phyloP scores from a whole-genome alignment of 345 rosid genomes.

The Populus davidiana region DNA sequence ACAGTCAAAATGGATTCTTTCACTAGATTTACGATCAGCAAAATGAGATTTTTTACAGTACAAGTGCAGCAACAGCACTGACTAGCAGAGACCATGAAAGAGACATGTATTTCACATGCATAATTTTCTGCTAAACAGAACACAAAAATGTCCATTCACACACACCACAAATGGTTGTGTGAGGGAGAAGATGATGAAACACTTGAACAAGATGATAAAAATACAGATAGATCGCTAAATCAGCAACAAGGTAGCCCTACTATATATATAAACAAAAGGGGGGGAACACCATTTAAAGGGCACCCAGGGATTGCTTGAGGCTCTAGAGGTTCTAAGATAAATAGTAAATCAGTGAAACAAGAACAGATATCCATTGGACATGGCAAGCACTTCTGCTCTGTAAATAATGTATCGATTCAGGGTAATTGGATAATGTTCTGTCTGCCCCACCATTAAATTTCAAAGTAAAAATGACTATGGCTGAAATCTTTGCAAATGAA shows the following conservation, averaged over 20 bases:
- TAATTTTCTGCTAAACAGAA: too few relatives aligned
- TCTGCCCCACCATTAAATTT: background rate
- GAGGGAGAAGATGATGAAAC: too few relatives aligned
- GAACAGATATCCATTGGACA: background rate
- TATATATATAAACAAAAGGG: too few relatives aligned
- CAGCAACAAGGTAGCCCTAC: too few relatives aligned
- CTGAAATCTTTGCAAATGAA: background rate
- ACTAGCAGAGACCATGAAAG: too few relatives aligned
- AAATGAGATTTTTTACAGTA: background rate
- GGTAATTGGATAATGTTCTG: background rate
- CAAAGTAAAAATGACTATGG: background rate
- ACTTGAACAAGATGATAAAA: too few relatives aligned
- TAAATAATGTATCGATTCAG: background rate
- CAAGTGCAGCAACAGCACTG: background rate
- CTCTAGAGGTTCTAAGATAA: background rate
- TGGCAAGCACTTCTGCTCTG: background rate
- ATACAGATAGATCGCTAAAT: too few relatives aligned
- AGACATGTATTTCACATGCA: too few relatives aligned
- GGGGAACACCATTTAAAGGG: too few relatives aligned
- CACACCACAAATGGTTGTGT: too few relatives aligned
- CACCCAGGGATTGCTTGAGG: too few relatives aligned
- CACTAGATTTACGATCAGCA: background rate
- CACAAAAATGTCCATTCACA: too few relatives aligned
- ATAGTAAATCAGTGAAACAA: background rate
- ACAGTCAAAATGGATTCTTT: background rate